Base-by-base conservation (phyloP, 768 basidiomycete genomes). In the Leccinellum luteum region DNA sequence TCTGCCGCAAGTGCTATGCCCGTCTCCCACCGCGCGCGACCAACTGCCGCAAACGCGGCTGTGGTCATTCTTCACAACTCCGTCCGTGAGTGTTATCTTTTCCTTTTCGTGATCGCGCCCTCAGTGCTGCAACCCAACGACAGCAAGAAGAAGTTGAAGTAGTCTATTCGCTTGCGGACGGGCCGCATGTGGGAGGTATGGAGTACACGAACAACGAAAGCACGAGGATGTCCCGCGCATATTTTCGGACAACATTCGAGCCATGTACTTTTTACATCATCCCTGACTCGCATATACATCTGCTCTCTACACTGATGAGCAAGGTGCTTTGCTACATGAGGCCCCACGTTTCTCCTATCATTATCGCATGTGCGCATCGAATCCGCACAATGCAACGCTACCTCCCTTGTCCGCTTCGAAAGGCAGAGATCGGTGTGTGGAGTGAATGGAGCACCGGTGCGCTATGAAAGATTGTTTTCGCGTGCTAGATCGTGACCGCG, bases 1-100 rank as follows among this genome's bases (percentile, higher is more conserved):
- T 98, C 69, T 98, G 97, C 85, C 94, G 97, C 77, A 98, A 98
- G 78, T 98, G 97, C 82, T 98, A 98, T 76, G 97, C 97, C 47
- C 96, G 97, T 68, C 96, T 98, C 67, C 96, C 97, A 63, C 96
- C 95, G 54, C 94, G 97, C 74, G 97, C 97, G 35, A 98, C 95
- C 80, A 98, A 99, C 86, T 98, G 97, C 87, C 84, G 96, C 74
- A 96, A 96, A 81, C 84, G 94, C 64, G 83, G 85, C 58, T 96
- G 94, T 71, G 94, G 94, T 19, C 91, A 92, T 76, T 91, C 89
- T 48, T 88, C 86, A 60, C 92, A 92, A 69, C 91, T 95, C 79
- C 87, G 92, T 75, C 92, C 91, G 91, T 93, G 63, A 74, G 90
- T 86, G 12, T 27, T 3, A 21, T 27, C 34, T 49, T 60, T 45